Percentiles rank a stretch among this genome's conserved stretches.
Evolutionary conservation across 2,329 filamentous ascomycete species (phyloP).

Genomic region (Sporothrix dimorphospora): DNA sequence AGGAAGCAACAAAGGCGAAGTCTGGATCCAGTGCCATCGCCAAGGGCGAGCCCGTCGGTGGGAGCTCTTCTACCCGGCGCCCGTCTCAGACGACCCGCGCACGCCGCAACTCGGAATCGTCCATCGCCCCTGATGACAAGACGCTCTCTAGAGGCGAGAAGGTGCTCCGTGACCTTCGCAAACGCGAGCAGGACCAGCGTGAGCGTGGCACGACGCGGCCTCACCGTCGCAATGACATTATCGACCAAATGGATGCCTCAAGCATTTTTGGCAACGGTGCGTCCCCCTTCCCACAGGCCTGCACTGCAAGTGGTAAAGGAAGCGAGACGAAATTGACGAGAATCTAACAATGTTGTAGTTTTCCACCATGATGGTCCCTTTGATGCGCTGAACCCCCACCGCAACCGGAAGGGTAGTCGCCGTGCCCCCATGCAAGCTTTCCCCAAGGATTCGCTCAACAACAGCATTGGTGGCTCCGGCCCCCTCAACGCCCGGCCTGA

Average conservation of each 20-base stretch:
- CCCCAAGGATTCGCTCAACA: slow-evolving; percentile 89
- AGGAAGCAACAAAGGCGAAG: slow-evolving; percentile 62
- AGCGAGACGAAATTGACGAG: not conserved
- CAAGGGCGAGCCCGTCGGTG: not conserved
- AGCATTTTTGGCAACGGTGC: slow-evolving; percentile 89
- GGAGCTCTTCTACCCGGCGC: slow-evolving; percentile 32
- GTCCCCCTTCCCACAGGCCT: slow-evolving; percentile 52
- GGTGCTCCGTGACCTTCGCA: slow-evolving; percentile 52
- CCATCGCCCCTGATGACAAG: slow-evolving; percentile 62
- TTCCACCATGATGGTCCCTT: slow-evolving; percentile 98
- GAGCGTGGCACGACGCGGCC: slow-evolving; percentile 55
- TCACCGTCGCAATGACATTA: slow-evolving; percentile 73
- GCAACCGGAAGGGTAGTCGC: slow-evolving; percentile 81
- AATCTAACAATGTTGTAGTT: slow-evolving; percentile 56
- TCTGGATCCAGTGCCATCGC: slow-evolving; percentile 32
- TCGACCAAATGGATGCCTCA: slow-evolving; percentile 95
- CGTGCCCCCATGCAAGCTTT: slow-evolving; percentile 96
- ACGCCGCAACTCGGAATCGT: slow-evolving; percentile 80
- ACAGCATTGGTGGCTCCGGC: slow-evolving; percentile 83
- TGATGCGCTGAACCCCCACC: slow-evolving; percentile 92
- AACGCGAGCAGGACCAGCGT: slow-evolving; percentile 57
- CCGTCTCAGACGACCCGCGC: slow-evolving; percentile 51
- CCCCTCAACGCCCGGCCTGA: slow-evolving; percentile 82
- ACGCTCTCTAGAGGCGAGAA: slow-evolving; percentile 63
- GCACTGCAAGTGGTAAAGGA: not conserved